phyloP scores from a whole-genome alignment of 2,329 filamentous ascomycete genomes.

The Penicillium frequentans region DNA sequence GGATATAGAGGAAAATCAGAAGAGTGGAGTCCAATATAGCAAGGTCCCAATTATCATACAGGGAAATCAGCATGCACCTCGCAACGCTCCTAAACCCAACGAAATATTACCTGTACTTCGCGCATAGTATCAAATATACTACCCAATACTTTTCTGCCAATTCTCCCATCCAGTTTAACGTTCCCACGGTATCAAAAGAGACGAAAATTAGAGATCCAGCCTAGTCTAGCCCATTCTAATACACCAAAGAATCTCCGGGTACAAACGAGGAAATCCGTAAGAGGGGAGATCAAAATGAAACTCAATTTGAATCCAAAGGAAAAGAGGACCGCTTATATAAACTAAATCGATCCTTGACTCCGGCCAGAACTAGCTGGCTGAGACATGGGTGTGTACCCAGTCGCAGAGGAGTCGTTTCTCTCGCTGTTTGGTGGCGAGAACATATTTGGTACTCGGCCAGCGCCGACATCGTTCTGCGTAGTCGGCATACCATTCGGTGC shows the following conservation, averaged over 20 bases:
- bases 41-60: slow-evolving; percentile 4
- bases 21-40: slow-evolving; percentile 4
- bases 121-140: background rate
- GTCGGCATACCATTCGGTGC: slow-evolving; percentile 6
- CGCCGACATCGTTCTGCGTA: background rate
- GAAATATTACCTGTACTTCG: background rate
- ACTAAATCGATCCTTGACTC: slow-evolving; percentile 11
- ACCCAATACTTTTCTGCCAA: background rate
- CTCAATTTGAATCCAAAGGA: background rate
- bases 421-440: slow-evolving; percentile 18
- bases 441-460: slow-evolving; percentile 14
- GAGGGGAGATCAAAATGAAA: background rate
- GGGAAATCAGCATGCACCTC: background rate
- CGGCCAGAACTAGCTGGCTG: slow-evolving; percentile 9
- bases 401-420: slow-evolving; percentile 10
- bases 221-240: background rate
- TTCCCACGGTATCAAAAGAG: background rate
- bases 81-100: background rate
- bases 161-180: background rate
- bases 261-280: background rate
- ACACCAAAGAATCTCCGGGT: background rate
- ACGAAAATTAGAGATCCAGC: background rate
- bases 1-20: background rate
- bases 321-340: background rate
- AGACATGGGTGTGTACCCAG: slow-evolving; percentile 18